Evolutionary conservation across 176 grass and related monocot species (phyloP), one percentile per base, ranked within the genome.

Genomic region (Bolboschoenus planiculmis): DNA sequence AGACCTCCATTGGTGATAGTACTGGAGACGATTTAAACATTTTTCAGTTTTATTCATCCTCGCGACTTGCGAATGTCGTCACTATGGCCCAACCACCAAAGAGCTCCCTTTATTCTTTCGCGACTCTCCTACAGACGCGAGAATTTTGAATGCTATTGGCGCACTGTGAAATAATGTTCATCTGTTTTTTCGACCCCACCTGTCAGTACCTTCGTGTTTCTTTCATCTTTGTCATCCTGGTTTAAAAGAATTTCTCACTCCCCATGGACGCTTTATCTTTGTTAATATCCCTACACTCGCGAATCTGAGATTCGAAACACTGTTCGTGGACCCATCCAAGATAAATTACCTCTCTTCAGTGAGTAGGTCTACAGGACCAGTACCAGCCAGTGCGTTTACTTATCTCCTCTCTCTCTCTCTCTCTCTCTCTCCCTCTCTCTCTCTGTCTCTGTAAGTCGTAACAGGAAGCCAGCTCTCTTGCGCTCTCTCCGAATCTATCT

Each of bases 11-110:
- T n/a, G n/a, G n/a, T n/a, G n/a, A n/a, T n/a, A n/a, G n/a, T n/a
- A n/a, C n/a, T n/a, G n/a, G n/a, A n/a, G n/a, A n/a, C n/a, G n/a
- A n/a, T n/a, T n/a, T n/a, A n/a, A n/a, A n/a, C n/a, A n/a, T n/a
- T n/a, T n/a, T 50, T 50, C 15, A 50, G 15, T 50, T 40, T 50
- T 2, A 50, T 74, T 74, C 50, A 75, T 48, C 26, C 10, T 30
- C 3, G 43, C 43, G 24, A 55, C 24, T 50, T 31, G 71, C 24
- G 13, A 35, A 80, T 80, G 53, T 59, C 29, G 34, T 80, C 34
- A 58, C 77, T 36, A 39, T 79, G 79, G 33, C 79, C 56, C 79
- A 81, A 81, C 56, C 8, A 82, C 56, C 79, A 46, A 82, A 65
- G 37, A 65, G 24, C 78, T 46, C 75, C 71, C n/a, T n/a, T 78